phyloP scores from a whole-genome alignment of 2,329 filamentous ascomycete species.

The Paraphaeosphaeria minitans region DNA sequence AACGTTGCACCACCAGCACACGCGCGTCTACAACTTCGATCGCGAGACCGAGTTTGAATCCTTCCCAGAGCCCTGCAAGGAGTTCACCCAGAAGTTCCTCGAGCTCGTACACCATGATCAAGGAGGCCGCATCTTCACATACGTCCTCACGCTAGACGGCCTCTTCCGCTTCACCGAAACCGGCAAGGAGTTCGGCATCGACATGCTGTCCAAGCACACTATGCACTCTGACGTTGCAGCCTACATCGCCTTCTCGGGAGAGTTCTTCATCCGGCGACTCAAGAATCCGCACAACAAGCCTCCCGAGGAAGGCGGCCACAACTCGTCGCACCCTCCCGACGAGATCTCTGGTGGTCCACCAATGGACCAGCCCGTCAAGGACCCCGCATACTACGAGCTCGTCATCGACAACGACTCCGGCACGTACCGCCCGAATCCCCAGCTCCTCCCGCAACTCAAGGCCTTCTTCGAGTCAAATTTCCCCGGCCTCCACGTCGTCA shows the following conservation, averaged over 20 bases:
- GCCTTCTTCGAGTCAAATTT: slow-evolving; percentile 74
- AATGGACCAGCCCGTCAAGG: slow-evolving; percentile 47
- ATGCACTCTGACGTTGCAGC: slow-evolving; percentile 94
- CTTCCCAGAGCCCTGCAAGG: slow-evolving; percentile 68
- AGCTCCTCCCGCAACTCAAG: slow-evolving; percentile 72
- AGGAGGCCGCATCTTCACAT: slow-evolving; percentile 87
- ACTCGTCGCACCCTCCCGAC: slow-evolving; percentile 57
- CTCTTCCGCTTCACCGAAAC: slow-evolving; percentile 92
- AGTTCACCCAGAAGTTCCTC: slow-evolving; percentile 79
- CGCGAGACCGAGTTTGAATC: slow-evolving; percentile 72
- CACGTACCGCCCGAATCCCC: slow-evolving; percentile 86
- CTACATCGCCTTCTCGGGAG: slow-evolving; percentile 89
- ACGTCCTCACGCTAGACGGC: slow-evolving; percentile 85
- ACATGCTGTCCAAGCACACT: slow-evolving; percentile 90
- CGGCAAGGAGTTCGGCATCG: slow-evolving; percentile 92
- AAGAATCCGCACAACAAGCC: slow-evolving; percentile 54
- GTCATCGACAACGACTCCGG: slow-evolving; percentile 95
- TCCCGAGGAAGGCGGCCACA: slow-evolving; percentile 40
- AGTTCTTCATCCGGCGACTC: slow-evolving; percentile 84
- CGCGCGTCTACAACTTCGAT: slow-evolving; percentile 87
- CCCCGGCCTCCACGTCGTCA: slow-evolving; percentile 74
- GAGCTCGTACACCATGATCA: slow-evolving; percentile 86
- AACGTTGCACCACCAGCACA: slow-evolving; percentile 88
- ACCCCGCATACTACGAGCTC: slow-evolving; percentile 74
- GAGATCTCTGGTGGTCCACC: slow-evolving; percentile 56